Evolutionary conservation across 2,329 filamentous ascomycete genomes (phyloP).

Genomic region (Trichoderma aggressivum): DNA sequence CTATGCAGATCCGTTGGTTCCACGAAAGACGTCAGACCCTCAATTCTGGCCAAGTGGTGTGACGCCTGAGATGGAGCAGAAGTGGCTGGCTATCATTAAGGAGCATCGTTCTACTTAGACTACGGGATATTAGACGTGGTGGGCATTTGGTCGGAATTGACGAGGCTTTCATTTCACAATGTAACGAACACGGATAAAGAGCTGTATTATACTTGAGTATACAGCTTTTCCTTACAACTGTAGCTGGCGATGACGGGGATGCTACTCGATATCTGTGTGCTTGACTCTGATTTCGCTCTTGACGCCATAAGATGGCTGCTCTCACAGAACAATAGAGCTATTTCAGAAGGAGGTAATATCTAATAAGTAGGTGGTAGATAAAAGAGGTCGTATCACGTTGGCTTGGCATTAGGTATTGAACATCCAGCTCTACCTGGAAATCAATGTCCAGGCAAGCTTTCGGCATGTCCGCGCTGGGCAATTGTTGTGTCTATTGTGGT

Average conservation of each 20-base stretch:
- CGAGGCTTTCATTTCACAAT: not conserved
- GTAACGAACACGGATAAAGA: not conserved
- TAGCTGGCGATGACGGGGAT: not conserved
- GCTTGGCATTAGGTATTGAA: not conserved
- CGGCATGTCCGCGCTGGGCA: not conserved
- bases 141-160: not conserved
- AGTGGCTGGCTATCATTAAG: conserved; percentile 36
- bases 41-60: conserved; percentile 38
- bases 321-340: not conserved
- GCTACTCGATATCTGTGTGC: not conserved
- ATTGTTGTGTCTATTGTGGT: not conserved
- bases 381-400: not conserved
- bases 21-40: conserved; percentile 33
- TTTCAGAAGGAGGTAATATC: not conserved
- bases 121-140: not conserved
- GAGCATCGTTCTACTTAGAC: conserved; percentile 2
- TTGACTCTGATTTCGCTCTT: not conserved
- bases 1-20: conserved; percentile 47
- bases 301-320: not conserved
- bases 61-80: conserved; percentile 40
- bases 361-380: too few relatives aligned
- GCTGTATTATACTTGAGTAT: not conserved
- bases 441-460: not conserved
- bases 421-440: not conserved
- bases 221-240: not conserved